A percentile compares a stretch with the other conserved stretches of the same genome.
phyloP scores from a whole-genome alignment of 257 asterid genomes.

The Euphrasia confusa region DNA sequence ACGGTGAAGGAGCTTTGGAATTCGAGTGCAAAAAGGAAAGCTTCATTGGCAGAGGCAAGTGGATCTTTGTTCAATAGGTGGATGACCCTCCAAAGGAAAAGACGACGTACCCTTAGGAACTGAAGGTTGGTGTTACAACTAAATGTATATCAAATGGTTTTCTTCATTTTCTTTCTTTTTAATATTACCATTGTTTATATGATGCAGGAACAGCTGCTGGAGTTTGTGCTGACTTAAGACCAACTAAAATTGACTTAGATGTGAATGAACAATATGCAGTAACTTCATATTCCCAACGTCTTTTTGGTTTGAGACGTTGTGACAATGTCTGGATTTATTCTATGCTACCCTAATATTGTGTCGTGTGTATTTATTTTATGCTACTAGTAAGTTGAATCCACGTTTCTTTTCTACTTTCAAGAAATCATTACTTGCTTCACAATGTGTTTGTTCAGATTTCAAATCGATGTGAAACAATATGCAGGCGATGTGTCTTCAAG shows the following conservation, averaged over 20 bases:
- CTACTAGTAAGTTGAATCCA: too few relatives aligned
- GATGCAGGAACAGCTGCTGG: conserved; percentile 21
- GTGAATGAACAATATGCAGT: background rate
- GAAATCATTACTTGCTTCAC: too few relatives aligned
- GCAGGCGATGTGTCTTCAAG: too few relatives aligned
- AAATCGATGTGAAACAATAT: too few relatives aligned
- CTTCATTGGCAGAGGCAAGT: conserved; percentile 38
- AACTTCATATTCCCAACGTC: background rate
- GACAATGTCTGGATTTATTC: too few relatives aligned
- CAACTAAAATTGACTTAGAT: background rate
- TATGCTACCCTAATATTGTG: too few relatives aligned
- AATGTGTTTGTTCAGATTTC: too few relatives aligned
- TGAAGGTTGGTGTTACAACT: conserved; percentile 21
- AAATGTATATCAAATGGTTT: conserved; percentile 8
- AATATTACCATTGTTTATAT: background rate
- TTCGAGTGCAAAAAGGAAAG: conserved; percentile 33
- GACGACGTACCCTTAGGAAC: conserved; percentile 23
- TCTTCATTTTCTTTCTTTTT: background rate
- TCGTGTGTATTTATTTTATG: too few relatives aligned
- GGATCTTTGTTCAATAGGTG: conserved; percentile 39
- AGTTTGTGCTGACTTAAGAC: background rate
- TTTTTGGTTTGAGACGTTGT: background rate
- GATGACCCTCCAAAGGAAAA: conserved; percentile 29
- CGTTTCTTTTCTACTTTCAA: too few relatives aligned
- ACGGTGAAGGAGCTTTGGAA: conserved; percentile 57